Percentiles rank a stretch among this genome's conserved stretches.
Conservation (phyloP, 257 asterid species). For the Capsicum baccatum region DNA sequence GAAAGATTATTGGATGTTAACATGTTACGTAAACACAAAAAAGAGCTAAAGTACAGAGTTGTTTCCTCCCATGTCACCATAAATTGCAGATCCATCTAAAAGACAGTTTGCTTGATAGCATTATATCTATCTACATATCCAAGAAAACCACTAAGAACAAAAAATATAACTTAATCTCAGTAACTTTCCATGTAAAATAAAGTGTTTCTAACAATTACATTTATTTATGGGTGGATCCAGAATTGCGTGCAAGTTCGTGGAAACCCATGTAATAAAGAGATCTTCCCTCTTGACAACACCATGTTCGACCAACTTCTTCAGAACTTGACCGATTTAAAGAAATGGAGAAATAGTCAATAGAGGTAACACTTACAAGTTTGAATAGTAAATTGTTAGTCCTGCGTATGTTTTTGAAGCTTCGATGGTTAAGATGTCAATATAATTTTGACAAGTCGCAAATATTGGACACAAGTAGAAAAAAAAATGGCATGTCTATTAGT, state of each 20-base stretch:
- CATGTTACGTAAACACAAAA: neutral
- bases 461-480: neutral
- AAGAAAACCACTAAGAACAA: neutral
- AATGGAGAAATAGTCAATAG: neutral
- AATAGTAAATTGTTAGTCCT: neutral
- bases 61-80: neutral
- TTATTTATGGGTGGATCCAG: neutral
- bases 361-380: neutral
- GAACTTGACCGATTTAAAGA: conserved; percentile 65
- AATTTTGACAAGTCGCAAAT: neutral
- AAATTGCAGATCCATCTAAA: neutral
- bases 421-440: neutral
- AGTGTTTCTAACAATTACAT: neutral
- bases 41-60: neutral
- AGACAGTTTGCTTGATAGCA: neutral
- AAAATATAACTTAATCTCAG: neutral
- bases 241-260: no score
- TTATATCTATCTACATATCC: neutral
- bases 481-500: neutral
- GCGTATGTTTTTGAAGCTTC: neutral
- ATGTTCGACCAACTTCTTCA: conserved; percentile 71
- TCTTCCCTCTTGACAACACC: conserved; percentile 86
- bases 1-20: neutral
- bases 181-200: neutral
- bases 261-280: conserved; percentile 58